Evolutionary conservation across 176 grass and related monocot species (phyloP).

Genomic region (Eleusine coracana): DNA sequence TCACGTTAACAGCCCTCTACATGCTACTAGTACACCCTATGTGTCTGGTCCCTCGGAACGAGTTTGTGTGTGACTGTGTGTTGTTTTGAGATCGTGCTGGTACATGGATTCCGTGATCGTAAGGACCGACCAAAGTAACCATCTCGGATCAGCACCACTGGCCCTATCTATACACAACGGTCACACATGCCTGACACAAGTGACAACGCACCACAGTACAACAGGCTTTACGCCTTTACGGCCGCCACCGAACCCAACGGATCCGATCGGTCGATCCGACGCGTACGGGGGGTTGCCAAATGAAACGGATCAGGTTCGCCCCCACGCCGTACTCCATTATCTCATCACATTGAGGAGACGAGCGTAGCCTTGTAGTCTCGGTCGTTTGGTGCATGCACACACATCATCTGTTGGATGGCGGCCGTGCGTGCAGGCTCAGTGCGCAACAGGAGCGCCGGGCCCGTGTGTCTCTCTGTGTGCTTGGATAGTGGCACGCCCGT

Average conservation of each 20-base stretch:
- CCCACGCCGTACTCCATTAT: too few species aligned
- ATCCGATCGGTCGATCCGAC: neutral
- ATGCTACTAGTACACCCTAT: too few species aligned
- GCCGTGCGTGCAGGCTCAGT: neutral
- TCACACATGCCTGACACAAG: neutral
- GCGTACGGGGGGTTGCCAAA: neutral
- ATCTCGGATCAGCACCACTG: neutral
- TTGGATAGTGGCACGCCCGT: neutral
- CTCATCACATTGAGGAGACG: too few species aligned
- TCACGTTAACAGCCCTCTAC: too few species aligned
- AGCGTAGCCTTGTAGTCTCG: neutral
- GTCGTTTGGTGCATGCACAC: neutral
- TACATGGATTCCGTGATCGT: neutral
- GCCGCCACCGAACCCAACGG: neutral
- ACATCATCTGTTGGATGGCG: neutral
- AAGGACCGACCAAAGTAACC: neutral
- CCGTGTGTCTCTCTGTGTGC: neutral
- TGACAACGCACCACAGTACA: neutral
- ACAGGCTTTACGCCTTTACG: neutral
- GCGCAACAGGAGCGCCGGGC: neutral
- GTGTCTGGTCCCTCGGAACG: too few species aligned
- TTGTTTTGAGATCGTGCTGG: too few species aligned
- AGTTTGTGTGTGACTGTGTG: too few species aligned
- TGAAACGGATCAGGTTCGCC: neutral
- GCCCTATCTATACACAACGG: slow-evolving; percentile 7